phyloP scores from a whole-genome alignment of 2,329 filamentous ascomycete species.

The Colletotrichum cordylinicola region DNA sequence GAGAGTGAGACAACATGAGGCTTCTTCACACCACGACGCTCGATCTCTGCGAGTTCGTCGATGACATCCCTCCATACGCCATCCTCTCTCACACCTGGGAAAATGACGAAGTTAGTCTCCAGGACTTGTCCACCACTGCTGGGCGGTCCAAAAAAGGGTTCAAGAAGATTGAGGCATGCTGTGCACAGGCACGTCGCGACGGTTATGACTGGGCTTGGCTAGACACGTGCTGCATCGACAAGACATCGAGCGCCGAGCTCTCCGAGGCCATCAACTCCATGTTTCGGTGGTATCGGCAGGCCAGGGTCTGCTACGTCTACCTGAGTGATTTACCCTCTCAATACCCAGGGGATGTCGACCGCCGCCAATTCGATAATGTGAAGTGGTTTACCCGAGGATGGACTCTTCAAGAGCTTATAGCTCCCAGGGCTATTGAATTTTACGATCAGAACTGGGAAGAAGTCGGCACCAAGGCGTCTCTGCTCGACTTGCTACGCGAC shows the following conservation, averaged over 20 bases:
- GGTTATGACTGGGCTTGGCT: slow-evolving; percentile 31
- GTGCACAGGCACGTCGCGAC: slow-evolving; percentile 23
- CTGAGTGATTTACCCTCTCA: background rate
- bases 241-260: slow-evolving; percentile 30
- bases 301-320: slow-evolving; percentile 33
- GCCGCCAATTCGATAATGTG: background rate
- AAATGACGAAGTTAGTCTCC: slow-evolving; percentile 30
- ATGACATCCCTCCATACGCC: slow-evolving; percentile 32
- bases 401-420: slow-evolving; percentile 37
- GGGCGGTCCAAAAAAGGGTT: slow-evolving; percentile 10
- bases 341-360: background rate
- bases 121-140: background rate
- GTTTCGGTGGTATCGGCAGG: slow-evolving; percentile 27
- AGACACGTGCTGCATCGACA: slow-evolving; percentile 37
- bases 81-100: slow-evolving; percentile 38
- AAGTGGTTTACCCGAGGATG: slow-evolving; percentile 31
- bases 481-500: background rate
- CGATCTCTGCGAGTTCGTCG: slow-evolving; percentile 23
- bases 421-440: slow-evolving; percentile 30
- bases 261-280: slow-evolving; percentile 31
- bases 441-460: slow-evolving; percentile 30
- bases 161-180: slow-evolving; percentile 26
- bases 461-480: slow-evolving; percentile 27
- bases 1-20: slow-evolving; percentile 24
- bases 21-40: slow-evolving; percentile 26